Conservation (phyloP, 2,329 filamentous ascomycete genomes). For the Ploettnerulaceae sp. region DNA sequence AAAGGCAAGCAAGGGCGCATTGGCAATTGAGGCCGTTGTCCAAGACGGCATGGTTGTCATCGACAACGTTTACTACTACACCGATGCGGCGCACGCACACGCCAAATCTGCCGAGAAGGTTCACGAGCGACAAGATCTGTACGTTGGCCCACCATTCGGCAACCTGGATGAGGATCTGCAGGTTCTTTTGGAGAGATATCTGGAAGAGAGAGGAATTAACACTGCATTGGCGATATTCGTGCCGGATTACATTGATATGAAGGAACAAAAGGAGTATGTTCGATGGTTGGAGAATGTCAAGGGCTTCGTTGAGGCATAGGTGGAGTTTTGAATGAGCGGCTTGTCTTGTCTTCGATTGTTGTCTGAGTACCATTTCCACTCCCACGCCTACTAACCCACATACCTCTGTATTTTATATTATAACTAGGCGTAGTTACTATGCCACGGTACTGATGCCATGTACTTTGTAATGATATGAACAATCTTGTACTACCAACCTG, state of each 20-base stretch:
- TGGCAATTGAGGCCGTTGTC: constrained; percentile 80
- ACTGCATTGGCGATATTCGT: constrained; percentile 83
- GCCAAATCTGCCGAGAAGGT: constrained; percentile 70
- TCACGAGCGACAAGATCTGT: constrained; percentile 71
- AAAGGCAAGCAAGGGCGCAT: constrained; percentile 78
- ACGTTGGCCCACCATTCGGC: constrained; percentile 87
- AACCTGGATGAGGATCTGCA: constrained; percentile 96
- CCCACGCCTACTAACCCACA: background rate
- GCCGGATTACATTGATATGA: constrained; percentile 93
- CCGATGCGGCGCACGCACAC: constrained; percentile 71
- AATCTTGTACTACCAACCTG: constrained; percentile 1
- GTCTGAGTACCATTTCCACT: constrained; percentile 9
- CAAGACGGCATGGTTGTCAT: constrained; percentile 83
- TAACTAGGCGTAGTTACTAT: background rate
- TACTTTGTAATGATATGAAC: constrained; percentile 7
- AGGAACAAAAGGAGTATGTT: constrained; percentile 98
- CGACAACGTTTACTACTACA: constrained; percentile 87
- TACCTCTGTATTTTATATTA: constrained; percentile 5
- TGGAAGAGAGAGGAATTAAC: constrained; percentile 91
- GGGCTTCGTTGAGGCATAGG: constrained; percentile 70
- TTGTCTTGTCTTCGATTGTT: constrained; percentile 4
- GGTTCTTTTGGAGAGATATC: constrained; percentile 83
- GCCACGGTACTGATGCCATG: constrained; percentile 4
- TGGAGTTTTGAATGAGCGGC: background rate
- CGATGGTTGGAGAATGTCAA: constrained; percentile 85